Evolutionary conservation across 2,329 filamentous ascomycete species (phyloP).

Genomic region (Calonectria fujianensis): DNA sequence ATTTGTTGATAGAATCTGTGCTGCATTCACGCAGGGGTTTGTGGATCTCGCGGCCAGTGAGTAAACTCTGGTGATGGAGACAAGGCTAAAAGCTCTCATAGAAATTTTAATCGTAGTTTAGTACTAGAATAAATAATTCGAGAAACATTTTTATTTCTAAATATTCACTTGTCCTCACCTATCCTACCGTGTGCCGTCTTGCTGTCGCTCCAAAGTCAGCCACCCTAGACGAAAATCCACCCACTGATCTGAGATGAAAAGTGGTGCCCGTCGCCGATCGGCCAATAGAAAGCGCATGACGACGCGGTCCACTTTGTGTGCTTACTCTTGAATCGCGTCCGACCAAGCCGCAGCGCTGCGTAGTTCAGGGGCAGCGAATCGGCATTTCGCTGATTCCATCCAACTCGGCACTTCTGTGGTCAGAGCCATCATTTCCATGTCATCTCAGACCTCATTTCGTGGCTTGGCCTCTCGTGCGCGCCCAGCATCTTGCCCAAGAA

Average conservation of each 20-base stretch:
- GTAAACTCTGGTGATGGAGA: neutral
- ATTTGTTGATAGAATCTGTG: conserved; percentile 48
- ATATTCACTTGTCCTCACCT: no score
- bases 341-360: neutral
- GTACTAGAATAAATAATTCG: neutral
- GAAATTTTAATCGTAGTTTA: neutral
- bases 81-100: no score
- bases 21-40: conserved; percentile 42
- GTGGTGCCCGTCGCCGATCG: neutral
- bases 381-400: neutral
- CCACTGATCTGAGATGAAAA: neutral
- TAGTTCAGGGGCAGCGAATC: neutral
- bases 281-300: neutral
- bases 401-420: neutral
- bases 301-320: neutral
- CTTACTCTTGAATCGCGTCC: neutral
- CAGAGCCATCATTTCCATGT: neutral
- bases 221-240: neutral
- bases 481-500: neutral
- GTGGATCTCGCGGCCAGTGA: conserved; percentile 20
- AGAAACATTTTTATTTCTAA: neutral
- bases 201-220: neutral
- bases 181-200: neutral
- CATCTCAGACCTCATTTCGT: neutral
- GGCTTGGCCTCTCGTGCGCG: neutral